These are phyloP conservation scores for Knoxdaviesia capensis DNA, from an alignment of 2,329 filamentous ascomycete genomes.

Conservation along the genomic window DNA sequence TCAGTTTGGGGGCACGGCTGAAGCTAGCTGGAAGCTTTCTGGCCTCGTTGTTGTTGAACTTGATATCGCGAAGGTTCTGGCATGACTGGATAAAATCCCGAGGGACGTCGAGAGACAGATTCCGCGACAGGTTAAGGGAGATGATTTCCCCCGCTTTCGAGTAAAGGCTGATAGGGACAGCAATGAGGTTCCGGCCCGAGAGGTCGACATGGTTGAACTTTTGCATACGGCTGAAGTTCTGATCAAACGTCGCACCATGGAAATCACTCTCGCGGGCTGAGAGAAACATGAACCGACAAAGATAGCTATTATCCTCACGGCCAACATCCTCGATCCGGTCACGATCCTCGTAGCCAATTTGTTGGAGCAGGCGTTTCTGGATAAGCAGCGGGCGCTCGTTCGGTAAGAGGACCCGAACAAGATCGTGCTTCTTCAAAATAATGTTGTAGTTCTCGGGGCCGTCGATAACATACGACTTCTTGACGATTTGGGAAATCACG, in stretches of 20 bases:
- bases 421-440: slow-evolving; percentile 79
- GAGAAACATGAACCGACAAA: slow-evolving; percentile 89
- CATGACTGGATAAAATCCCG: slow-evolving; percentile 94
- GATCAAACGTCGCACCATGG: slow-evolving; percentile 26
- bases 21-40: slow-evolving; percentile 70
- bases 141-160: slow-evolving; percentile 84
- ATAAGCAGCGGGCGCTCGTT: slow-evolving; percentile 72
- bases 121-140: slow-evolving; percentile 81
- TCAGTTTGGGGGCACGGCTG: slow-evolving; percentile 59
- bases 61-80: slow-evolving; percentile 80
- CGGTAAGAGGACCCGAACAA: slow-evolving; percentile 60
- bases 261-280: slow-evolving; percentile 69
- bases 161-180: slow-evolving; percentile 87
- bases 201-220: slow-evolving; percentile 93
- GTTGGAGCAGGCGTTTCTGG: slow-evolving; percentile 77
- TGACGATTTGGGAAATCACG: slow-evolving; percentile 73
- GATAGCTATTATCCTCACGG: slow-evolving; percentile 89
- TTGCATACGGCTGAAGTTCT: slow-evolving; percentile 54
- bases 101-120: slow-evolving; percentile 78
- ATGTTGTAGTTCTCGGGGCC: slow-evolving; percentile 90
- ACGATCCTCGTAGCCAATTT: slow-evolving; percentile 72
- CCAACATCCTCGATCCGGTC: slow-evolving; percentile 87
- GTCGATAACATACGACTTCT: slow-evolving; percentile 85
- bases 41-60: slow-evolving; percentile 87
- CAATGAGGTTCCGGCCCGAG: slow-evolving; percentile 72